Evolutionary conservation across 2,329 filamentous ascomycete species (phyloP), one percentile per base, ranked within the genome.

Genomic region (Aspergillus sergii): DNA sequence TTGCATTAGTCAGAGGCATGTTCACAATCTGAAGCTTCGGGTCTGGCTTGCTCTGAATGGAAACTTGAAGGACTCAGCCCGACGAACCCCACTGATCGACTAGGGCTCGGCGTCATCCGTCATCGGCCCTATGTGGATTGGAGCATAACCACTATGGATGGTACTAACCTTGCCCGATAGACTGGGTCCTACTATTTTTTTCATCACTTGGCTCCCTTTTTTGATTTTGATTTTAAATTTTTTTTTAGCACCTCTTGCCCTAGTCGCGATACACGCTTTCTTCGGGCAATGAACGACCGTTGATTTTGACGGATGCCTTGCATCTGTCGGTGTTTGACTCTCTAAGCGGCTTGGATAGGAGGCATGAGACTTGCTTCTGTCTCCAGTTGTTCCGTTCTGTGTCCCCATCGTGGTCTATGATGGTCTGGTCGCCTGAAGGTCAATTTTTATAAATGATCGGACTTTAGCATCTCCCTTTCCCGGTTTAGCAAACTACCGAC

Each of bases 91-190:
- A 64, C 63, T 62, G 62, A 66, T 64, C 60, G 60, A 60, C 62
- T 64, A 64, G 60, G 36, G 53, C 51, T 66, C 62, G 64, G 64
- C 50, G 58, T 64, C 62, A 62, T 64, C 62, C 64, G 64, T 54
- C 43, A 46, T 54, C 48, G 43, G 59, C 59, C 64, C 62, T 63
- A 63, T 48, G 59, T 34, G 34, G 39, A 50, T 41, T 59, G 58
- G 26, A 51, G 63, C 34, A 46, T 57, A 46, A 48, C 36, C 55
- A 62, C 36, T 55, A 58, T 60, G 61, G 64, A 56, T 61, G 58
- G 61, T 58, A 59, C 48, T 57, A 50, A 56, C 50, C 61, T 59
- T 63, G 61, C 58, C 61, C 61, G 58, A 63, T 45, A 46, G 53
- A 60, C 58, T 60, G 61, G 61, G 61, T 59, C 58, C 54, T 43